Evolutionary conservation across 331 rosid genomes (phyloP), one percentile per base, ranked within the genome.

Genomic region (Acacia concinna): DNA sequence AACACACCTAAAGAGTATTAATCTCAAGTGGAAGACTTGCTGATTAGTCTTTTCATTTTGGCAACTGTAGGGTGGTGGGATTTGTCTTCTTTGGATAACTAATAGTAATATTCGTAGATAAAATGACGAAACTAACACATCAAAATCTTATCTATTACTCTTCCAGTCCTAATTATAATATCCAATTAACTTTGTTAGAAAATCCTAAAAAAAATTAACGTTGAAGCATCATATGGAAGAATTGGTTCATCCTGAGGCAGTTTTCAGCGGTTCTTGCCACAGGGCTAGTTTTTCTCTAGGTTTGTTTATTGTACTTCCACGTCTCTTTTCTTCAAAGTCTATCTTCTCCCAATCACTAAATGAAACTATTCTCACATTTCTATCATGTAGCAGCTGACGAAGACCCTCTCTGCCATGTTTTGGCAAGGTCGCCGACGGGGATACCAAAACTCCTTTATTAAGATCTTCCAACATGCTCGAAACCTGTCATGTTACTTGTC

Each of bases 321-420:
- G 87, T 78, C 80, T 84, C 84, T 79, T 89, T 86, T 93, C 99
- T 79, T 81, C 87, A 7, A 91, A 83, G 84, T 93, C 97, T 62
- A 93, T 93, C 84, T 87, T 90, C 80, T 90, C 96, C 99, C 97
- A 95, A 43, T 75, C 90, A 84, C 73, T 49, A 73, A 93, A 90
- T 41, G 96, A 88, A 41, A 93, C 59, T 75, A 81, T 75, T 81
- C 82, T 85, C 56, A 88, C 85, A 66, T 88, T 87, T 82, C 89
- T 94, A 37, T 86, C 79, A 40, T 76, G 80, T 73, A 91, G 76
- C 57, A 92, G 85, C 78, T 85, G 88, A 74, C 84, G 85, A 49
- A 93, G 97, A 77, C 97, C 98, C 18, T 88, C 92, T 81, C 86
- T 83, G 69, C 97, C 98, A 1, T 90, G 84, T 80, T 93, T 93